Evolutionary conservation across 495 filamentous ascomycete genomes (phyloP).

Genomic region (Penicillium desertorum): DNA sequence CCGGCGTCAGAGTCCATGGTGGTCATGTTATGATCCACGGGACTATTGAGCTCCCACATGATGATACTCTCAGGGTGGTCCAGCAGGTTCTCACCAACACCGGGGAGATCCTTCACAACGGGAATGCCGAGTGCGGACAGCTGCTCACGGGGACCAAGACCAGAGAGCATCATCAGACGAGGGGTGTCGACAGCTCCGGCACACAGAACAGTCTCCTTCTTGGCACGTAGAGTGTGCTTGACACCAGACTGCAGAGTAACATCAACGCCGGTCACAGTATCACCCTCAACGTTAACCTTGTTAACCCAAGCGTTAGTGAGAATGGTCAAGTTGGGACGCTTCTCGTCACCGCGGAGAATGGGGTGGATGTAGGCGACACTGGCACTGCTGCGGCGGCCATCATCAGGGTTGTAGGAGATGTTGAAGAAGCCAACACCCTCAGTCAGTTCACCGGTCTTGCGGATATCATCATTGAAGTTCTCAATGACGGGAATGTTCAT

Average conservation of each 20-base stretch:
- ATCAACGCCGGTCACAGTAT: constrained; percentile 63
- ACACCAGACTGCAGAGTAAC: constrained; percentile 65
- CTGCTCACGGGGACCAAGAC: constrained; percentile 67
- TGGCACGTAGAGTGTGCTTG: constrained; percentile 57
- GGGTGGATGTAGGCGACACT: constrained; percentile 86
- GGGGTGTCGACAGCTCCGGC: constrained; percentile 78
- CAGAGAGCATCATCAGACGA: constrained; percentile 71
- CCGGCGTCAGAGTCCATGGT: constrained; percentile 85
- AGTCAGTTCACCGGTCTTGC: constrained; percentile 62
- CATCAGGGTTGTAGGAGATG: constrained; percentile 78
- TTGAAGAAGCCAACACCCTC: constrained; percentile 82
- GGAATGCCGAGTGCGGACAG: constrained; percentile 64
- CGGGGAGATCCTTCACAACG: constrained; percentile 68
- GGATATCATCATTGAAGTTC: constrained; percentile 80
- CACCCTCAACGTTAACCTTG: constrained; percentile 64
- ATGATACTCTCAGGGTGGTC: constrained; percentile 79
- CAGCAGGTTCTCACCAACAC: constrained; percentile 76
- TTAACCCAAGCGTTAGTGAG: constrained; percentile 79
- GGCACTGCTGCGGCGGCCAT: constrained; percentile 73
- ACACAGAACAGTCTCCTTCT: constrained; percentile 71
- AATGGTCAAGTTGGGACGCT: constrained; percentile 73
- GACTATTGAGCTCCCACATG: constrained; percentile 79
- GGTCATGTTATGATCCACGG: constrained; percentile 72
- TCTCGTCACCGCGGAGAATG: constrained; percentile 73
- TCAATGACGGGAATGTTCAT: constrained; percentile 72